Percentiles rank a stretch among this genome's conserved stretches.
Conservation (phyloP, 2,329 filamentous ascomycete genomes). For the Akanthomyces muscarius region DNA sequence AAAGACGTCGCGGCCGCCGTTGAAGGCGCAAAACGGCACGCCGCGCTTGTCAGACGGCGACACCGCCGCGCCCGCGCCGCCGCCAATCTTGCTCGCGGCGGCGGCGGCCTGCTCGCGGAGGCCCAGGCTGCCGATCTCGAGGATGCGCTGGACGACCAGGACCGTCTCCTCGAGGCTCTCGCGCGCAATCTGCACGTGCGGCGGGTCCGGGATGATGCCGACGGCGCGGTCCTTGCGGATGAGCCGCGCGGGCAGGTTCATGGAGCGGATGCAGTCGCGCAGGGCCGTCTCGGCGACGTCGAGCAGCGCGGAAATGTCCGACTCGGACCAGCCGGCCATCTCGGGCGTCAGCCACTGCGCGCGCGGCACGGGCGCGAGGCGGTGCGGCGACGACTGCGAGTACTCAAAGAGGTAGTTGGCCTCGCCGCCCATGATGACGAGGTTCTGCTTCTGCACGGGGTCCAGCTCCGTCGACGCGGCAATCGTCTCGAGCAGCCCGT, state of each 20-base stretch:
- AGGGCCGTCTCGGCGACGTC: conserved; percentile 85
- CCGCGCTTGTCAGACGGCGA: conserved; percentile 14
- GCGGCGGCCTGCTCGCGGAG: conserved; percentile 28
- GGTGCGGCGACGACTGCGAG: conserved; percentile 57
- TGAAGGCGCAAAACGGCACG: conserved; percentile 95
- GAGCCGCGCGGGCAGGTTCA: conserved; percentile 74
- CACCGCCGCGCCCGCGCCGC: conserved; percentile 5
- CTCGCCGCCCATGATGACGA: conserved; percentile 93
- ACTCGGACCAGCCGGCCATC: conserved; percentile 72
- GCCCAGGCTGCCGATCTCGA: conserved; percentile 69
- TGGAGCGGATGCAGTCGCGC: conserved; percentile 71
- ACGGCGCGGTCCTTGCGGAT: conserved; percentile 87
- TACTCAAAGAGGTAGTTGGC: conserved; percentile 93
- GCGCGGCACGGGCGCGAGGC: conserved; percentile 64
- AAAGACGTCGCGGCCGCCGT: conserved; percentile 95
- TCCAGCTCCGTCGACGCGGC: conserved; percentile 56
- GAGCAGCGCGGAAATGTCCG: conserved; percentile 74
- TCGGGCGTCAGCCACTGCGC: conserved; percentile 70
- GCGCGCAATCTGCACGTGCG: conserved; percentile 66
- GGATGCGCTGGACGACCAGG: conserved; percentile 84
- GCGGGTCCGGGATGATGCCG: conserved; percentile 65
- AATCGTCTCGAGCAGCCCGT: conserved; percentile 81
- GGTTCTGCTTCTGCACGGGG: conserved; percentile 64
- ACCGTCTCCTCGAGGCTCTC: conserved; percentile 96
- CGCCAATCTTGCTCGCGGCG: conserved; percentile 17